phyloP scores from a whole-genome alignment of 2,329 filamentous ascomycete species.

The Fusarium xylarioides region DNA sequence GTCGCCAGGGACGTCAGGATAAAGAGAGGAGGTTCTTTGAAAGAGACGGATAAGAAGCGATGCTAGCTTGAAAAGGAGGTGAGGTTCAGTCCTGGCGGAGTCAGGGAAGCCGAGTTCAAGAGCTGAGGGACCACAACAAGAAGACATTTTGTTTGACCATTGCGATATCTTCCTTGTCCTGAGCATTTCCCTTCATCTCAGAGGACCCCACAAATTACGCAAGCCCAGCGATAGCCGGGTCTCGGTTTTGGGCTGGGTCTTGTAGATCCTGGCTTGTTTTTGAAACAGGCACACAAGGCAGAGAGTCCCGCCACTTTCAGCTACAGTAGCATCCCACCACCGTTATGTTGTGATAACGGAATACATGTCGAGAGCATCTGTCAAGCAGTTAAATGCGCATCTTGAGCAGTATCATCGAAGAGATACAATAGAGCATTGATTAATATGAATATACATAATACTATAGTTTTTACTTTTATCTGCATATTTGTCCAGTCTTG shows the following conservation, averaged over 20 bases:
- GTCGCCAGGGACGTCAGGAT: not conserved
- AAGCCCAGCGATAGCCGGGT: slow-evolving; percentile 30
- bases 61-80: not conserved
- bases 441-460: not conserved
- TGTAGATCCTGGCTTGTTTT: slow-evolving; percentile 17
- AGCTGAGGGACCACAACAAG: not conserved
- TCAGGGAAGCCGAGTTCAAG: not conserved
- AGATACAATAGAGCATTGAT: slow-evolving; percentile 12
- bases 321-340: not conserved
- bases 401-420: not conserved
- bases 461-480: not conserved
- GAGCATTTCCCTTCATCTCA: not conserved
- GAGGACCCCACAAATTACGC: slow-evolving; percentile 22
- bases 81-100: not conserved
- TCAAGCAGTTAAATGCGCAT: not conserved
- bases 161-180: not conserved
- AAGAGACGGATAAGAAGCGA: slow-evolving; percentile 18
- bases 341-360: slow-evolving; percentile 43
- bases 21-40: not conserved
- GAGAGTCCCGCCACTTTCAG: slow-evolving; percentile 13
- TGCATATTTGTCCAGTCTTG: not conserved
- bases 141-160: not conserved
- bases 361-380: slow-evolving; percentile 28
- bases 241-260: slow-evolving; percentile 19
- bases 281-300: slow-evolving; percentile 31